phyloP scores from a whole-genome alignment of 2,329 filamentous ascomycete genomes.

The Hymenoscyphus repandus region DNA sequence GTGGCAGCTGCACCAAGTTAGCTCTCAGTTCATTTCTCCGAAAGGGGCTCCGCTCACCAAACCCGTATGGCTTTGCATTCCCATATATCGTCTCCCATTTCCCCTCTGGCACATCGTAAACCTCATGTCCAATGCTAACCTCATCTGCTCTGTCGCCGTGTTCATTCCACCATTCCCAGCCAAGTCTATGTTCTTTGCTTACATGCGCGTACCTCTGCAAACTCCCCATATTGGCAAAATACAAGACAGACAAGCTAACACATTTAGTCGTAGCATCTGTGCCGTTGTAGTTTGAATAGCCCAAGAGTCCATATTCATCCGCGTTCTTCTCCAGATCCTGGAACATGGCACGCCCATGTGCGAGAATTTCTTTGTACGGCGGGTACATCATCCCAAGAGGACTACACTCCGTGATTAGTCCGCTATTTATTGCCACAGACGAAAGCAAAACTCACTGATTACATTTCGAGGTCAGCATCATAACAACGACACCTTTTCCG shows the following conservation, averaged over 20 bases:
- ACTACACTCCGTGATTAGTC: neutral
- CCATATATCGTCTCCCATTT: slow-evolving; percentile 48
- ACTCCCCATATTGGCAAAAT: slow-evolving; percentile 45
- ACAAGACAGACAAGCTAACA: slow-evolving; percentile 39
- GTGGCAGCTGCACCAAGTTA: slow-evolving; percentile 9
- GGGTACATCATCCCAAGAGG: slow-evolving; percentile 46
- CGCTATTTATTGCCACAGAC: neutral
- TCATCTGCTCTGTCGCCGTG: slow-evolving; percentile 31
- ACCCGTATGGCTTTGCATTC: slow-evolving; percentile 27
- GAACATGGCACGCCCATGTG: slow-evolving; percentile 37
- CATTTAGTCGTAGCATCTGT: slow-evolving; percentile 36
- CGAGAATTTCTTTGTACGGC: slow-evolving; percentile 35
- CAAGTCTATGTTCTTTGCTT: slow-evolving; percentile 40
- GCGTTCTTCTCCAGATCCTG: slow-evolving; percentile 32
- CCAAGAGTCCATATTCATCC: slow-evolving; percentile 43
- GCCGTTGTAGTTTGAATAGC: slow-evolving; percentile 37
- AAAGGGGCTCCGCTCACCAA: slow-evolving; percentile 6
- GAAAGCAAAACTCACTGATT: slow-evolving; percentile 11
- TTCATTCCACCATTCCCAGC: slow-evolving; percentile 45
- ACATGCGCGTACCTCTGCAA: slow-evolving; percentile 48
- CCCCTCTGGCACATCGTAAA: slow-evolving; percentile 40
- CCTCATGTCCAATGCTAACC: slow-evolving; percentile 51
- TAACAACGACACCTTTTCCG: slow-evolving; percentile 10
- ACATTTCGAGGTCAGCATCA: slow-evolving; percentile 9
- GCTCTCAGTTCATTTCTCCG: neutral